phyloP scores from a whole-genome alignment of 805 yeast genomes.

The Suhomyces canberraensis region DNA sequence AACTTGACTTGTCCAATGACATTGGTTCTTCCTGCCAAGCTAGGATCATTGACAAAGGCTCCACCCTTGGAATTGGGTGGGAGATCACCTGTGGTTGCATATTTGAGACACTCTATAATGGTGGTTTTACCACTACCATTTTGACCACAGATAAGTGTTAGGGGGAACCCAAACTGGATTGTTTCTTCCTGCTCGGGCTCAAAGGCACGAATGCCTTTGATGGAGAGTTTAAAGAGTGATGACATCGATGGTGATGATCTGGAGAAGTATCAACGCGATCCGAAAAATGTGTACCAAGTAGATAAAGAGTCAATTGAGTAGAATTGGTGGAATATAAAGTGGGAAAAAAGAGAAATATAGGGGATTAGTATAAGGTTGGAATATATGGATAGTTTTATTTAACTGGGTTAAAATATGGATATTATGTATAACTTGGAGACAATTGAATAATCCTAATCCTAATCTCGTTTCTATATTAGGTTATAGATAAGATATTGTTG shows the following conservation, averaged over 20 bases:
- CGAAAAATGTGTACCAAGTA: too few relatives aligned
- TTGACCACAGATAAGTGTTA: constrained; percentile 91
- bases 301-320: too few relatives aligned
- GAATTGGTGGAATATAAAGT: too few relatives aligned
- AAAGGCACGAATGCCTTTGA: constrained; percentile 89
- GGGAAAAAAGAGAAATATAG: too few relatives aligned
- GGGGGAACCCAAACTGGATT: constrained; percentile 83
- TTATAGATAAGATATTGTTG: too few relatives aligned
- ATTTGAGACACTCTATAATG: constrained; percentile 87
- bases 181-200: constrained; percentile 82
- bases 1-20: constrained; percentile 89
- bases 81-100: constrained; percentile 91
- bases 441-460: too few relatives aligned
- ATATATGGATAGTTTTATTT: too few relatives aligned
- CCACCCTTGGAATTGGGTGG: constrained; percentile 97
- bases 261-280: too few relatives aligned
- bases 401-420: too few relatives aligned
- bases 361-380: too few relatives aligned
- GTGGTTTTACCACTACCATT: constrained; percentile 98
- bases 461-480: too few relatives aligned
- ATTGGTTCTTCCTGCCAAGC: constrained; percentile 66
- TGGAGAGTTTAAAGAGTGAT: constrained; percentile 41
- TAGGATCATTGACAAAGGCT: constrained; percentile 93
- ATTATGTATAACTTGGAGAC: too few relatives aligned
- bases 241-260: constrained; percentile 27